Conservation (phyloP, 441 rosid species). For the Adansonia grandidieri region DNA sequence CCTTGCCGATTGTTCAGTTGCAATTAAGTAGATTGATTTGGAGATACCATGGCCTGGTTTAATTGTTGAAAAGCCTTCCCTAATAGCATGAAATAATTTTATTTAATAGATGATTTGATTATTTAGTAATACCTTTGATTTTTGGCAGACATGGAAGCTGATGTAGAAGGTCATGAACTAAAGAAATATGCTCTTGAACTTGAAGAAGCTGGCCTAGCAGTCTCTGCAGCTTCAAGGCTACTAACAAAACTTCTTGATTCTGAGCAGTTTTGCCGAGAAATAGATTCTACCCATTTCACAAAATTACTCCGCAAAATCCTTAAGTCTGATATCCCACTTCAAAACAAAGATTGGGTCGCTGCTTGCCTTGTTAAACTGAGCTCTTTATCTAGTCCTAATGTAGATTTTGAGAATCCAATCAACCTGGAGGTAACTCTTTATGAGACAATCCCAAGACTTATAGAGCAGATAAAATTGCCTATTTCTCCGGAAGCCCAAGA, state of each 20-base stretch:
- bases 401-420: constrained; percentile 51
- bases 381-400: constrained; percentile 40
- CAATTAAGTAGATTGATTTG: not conserved
- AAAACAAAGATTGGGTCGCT: constrained; percentile 80
- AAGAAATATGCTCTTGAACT: constrained; percentile 58
- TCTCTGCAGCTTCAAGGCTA: constrained; percentile 72
- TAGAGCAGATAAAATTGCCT: constrained; percentile 60
- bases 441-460: constrained; percentile 74
- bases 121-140: not conserved
- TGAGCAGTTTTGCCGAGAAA: constrained; percentile 47
- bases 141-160: constrained; percentile 50
- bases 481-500: constrained; percentile 60
- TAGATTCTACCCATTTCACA: constrained; percentile 44
- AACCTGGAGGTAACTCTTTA: constrained; percentile 71
- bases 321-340: constrained; percentile 67
- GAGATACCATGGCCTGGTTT: not conserved
- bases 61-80: not conserved
- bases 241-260: constrained; percentile 72
- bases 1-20: no score
- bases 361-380: constrained; percentile 72
- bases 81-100: not conserved
- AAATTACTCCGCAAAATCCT: constrained; percentile 57
- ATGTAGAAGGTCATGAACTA: constrained; percentile 53
- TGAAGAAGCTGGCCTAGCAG: constrained; percentile 75
- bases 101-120: not conserved